Percentiles rank a stretch among this genome's conserved stretches.
phyloP scores from a whole-genome alignment of 1,284 basidiomycete species.

The Ganoderma meredithae region DNA sequence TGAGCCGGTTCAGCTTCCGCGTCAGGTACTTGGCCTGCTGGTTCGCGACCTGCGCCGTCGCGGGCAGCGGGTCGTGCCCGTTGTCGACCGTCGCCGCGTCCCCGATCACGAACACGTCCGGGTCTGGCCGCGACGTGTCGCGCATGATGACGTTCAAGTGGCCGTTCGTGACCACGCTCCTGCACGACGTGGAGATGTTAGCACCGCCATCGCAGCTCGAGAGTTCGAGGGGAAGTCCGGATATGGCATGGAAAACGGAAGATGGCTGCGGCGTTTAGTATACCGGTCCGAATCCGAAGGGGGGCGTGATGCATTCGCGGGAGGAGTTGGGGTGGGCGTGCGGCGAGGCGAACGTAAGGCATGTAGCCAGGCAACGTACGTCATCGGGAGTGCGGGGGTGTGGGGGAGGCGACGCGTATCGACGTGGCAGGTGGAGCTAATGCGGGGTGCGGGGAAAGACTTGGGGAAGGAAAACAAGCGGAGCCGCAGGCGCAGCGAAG shows the following conservation, averaged over 20 bases:
- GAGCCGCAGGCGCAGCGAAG: slow-evolving; percentile 1
- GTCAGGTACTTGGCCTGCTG: slow-evolving; percentile 82
- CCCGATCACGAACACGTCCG: slow-evolving; percentile 85
- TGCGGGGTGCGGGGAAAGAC: slow-evolving; percentile 4
- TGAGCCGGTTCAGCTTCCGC: slow-evolving; percentile 72
- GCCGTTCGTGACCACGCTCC: slow-evolving; percentile 67
- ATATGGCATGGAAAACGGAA: not conserved
- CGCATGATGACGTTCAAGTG: slow-evolving; percentile 65
- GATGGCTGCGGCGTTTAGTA: not conserved
- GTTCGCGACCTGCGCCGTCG: slow-evolving; percentile 87
- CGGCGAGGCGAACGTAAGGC: slow-evolving; percentile 1
- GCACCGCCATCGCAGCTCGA: slow-evolving; percentile 11
- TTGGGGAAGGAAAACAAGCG: not conserved
- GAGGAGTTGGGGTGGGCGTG: not conserved
- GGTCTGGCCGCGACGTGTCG: slow-evolving; percentile 64
- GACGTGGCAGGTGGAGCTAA: not conserved
- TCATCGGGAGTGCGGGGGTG: not conserved
- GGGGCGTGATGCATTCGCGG: not conserved
- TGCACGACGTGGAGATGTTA: slow-evolving; percentile 21
- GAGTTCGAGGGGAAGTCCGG: not conserved
- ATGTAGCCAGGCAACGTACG: slow-evolving; percentile 7
- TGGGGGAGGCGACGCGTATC: slow-evolving; percentile 1
- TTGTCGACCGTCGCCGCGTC: slow-evolving; percentile 71
- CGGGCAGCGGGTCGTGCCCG: slow-evolving; percentile 69
- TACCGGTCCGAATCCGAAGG: slow-evolving; percentile 2